Evolutionary conservation across 192 early-diverging fungal species (phyloP).

Genomic region (Entomortierella lignicola): DNA sequence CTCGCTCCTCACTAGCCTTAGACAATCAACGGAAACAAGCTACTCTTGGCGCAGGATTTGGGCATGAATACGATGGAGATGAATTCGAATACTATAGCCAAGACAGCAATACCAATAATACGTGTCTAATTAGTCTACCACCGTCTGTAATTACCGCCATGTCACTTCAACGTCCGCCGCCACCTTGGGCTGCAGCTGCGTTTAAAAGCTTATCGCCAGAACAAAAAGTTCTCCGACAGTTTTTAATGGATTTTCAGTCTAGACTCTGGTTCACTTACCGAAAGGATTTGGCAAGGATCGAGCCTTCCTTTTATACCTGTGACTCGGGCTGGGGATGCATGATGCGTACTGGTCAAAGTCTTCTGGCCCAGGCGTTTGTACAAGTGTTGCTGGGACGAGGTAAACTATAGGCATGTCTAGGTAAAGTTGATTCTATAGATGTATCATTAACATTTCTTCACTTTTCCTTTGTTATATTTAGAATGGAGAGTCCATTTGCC

Average conservation of each 20-base stretch:
- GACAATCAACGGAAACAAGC: background rate
- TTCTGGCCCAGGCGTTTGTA: constrained; percentile 54
- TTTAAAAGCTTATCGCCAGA: constrained; percentile 6
- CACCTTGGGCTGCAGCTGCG: background rate
- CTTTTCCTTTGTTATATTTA: background rate
- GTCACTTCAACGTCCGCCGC: background rate
- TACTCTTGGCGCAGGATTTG: constrained; percentile 7
- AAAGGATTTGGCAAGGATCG: constrained; percentile 53
- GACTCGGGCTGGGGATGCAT: constrained; percentile 59
- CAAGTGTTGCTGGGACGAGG: constrained; percentile 46
- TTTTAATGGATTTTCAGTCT: constrained; percentile 56
- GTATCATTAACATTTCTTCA: background rate
- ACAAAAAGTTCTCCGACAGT: constrained; percentile 27
- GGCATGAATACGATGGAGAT: constrained; percentile 6
- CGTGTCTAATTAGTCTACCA: constrained; percentile 7
- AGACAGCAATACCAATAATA: background rate
- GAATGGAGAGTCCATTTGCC: constrained; percentile 35
- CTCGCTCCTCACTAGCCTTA: background rate
- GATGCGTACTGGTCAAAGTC: constrained; percentile 57
- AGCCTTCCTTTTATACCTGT: constrained; percentile 54
- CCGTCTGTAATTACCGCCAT: background rate
- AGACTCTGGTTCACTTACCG: constrained; percentile 55
- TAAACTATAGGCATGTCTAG: no score
- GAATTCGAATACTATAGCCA: background rate
- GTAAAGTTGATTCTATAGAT: background rate